Evolutionary conservation across 768 basidiomycete genomes (phyloP).

Genomic region (Pholiota conissans): DNA sequence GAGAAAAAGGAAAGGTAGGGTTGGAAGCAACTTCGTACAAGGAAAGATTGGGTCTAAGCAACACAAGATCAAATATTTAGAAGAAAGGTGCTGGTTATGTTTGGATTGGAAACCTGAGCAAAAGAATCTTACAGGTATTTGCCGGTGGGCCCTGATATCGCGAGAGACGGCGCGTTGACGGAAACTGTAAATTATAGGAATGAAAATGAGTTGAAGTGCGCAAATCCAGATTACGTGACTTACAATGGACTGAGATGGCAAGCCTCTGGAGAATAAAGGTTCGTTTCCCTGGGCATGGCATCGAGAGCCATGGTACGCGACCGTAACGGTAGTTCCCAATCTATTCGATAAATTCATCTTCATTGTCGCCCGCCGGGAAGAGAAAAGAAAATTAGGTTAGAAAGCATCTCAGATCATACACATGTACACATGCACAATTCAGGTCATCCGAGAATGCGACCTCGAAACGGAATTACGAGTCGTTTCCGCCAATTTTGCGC

Average conservation of each 20-base stretch:
- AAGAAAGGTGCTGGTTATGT: slow-evolving; percentile 52
- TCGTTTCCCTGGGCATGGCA: neutral
- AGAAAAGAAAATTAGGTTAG: neutral
- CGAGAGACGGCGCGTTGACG: slow-evolving; percentile 41
- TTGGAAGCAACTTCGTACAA: slow-evolving; percentile 59
- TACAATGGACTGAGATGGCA: neutral
- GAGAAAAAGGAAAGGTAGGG: slow-evolving; percentile 66
- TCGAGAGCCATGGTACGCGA: neutral
- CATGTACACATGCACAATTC: no score
- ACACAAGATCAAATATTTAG: slow-evolving; percentile 43
- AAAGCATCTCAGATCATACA: neutral
- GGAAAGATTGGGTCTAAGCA: slow-evolving; percentile 57
- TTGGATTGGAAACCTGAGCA: slow-evolving; percentile 56
- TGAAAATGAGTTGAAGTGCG: neutral
- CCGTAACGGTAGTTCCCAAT: neutral
- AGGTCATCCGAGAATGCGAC: neutral
- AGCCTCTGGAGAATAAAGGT: neutral
- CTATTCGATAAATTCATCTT: neutral
- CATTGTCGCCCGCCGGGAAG: neutral
- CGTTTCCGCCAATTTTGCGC: neutral
- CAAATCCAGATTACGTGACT: neutral
- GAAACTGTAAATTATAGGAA: slow-evolving; percentile 34
- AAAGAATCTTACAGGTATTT: slow-evolving; percentile 37
- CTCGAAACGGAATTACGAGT: neutral
- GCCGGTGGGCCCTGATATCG: slow-evolving; percentile 46